A percentile compares a stretch with the other conserved stretches of the same genome.
These are phyloP conservation scores for Termitomyces sp. DNA, from an alignment of 768 basidiomycete species.

Conservation along the genomic window DNA sequence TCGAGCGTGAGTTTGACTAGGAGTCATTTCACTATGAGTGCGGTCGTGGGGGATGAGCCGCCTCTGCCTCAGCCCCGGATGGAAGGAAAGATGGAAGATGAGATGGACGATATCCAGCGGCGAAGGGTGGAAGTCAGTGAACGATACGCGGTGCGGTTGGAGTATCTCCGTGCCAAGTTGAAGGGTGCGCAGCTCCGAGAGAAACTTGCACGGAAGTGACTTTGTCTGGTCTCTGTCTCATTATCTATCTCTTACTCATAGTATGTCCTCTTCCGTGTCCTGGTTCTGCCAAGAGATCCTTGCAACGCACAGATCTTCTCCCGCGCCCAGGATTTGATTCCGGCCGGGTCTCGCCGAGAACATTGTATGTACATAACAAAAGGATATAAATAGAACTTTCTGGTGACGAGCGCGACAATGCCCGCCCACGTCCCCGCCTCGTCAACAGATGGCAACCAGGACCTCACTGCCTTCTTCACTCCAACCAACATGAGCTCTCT, in stretches of 20 bases:
- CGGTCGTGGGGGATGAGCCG: slow-evolving; percentile 45
- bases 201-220: slow-evolving; percentile 63
- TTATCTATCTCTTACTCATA: slow-evolving; percentile 14
- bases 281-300: neutral
- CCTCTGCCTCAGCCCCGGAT: slow-evolving; percentile 18
- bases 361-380: neutral
- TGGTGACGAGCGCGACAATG: slow-evolving; percentile 16
- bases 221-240: slow-evolving; percentile 3
- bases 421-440: slow-evolving; percentile 26
- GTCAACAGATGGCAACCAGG: slow-evolving; percentile 29
- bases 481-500: slow-evolving; percentile 38
- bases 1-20: slow-evolving; percentile 47
- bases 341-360: slow-evolving; percentile 22
- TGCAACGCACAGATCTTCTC: neutral
- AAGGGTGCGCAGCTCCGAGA: slow-evolving; percentile 83
- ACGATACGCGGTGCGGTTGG: slow-evolving; percentile 72
- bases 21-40: slow-evolving; percentile 49
- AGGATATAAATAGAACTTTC: slow-evolving; percentile 6
- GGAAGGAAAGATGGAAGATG: slow-evolving; percentile 40
- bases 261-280: slow-evolving; percentile 1
- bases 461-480: slow-evolving; percentile 31
- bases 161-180: slow-evolving; percentile 76
- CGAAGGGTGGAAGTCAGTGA: slow-evolving; percentile 65
- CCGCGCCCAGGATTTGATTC: neutral
- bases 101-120: slow-evolving; percentile 65